Percentiles rank a stretch among this genome's conserved stretches.
Conservation (phyloP, 2,329 filamentous ascomycete genomes). For the Penicillium hordei region DNA sequence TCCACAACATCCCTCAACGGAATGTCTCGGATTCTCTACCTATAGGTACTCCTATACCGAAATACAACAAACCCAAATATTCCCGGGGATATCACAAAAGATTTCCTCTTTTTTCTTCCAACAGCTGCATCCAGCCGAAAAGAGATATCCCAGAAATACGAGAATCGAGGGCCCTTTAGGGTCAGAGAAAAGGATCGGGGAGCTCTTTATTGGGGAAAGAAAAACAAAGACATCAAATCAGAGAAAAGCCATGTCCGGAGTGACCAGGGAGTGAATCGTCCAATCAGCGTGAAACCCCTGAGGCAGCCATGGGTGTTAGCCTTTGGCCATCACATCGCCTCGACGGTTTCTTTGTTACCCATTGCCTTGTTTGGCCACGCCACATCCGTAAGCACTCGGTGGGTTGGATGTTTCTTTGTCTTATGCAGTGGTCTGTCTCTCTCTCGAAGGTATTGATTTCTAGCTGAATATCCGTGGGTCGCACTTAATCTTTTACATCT, state of each 20-base stretch:
- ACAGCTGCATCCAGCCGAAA: neutral
- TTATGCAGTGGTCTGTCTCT: neutral
- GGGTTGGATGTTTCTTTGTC: slow-evolving; percentile 18
- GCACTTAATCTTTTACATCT: slow-evolving; percentile 10
- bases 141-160: neutral
- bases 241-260: neutral
- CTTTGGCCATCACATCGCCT: slow-evolving; percentile 8
- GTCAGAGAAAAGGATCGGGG: neutral
- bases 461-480: slow-evolving; percentile 14
- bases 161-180: neutral
- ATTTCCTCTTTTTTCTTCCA: neutral
- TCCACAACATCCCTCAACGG: neutral
- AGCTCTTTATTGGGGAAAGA: neutral
- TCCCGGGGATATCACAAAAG: neutral
- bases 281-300: slow-evolving; percentile 13
- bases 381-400: slow-evolving; percentile 13
- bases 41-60: neutral
- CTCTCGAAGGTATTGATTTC: slow-evolving; percentile 2
- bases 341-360: slow-evolving; percentile 19
- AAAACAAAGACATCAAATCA: neutral
- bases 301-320: slow-evolving; percentile 9
- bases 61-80: neutral
- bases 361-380: slow-evolving; percentile 16
- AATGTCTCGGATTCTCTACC: slow-evolving; percentile 3
- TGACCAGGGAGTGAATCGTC: slow-evolving; percentile 5